Conservation (phyloP, 345 rosid genomes). For the Angophora floribunda region DNA sequence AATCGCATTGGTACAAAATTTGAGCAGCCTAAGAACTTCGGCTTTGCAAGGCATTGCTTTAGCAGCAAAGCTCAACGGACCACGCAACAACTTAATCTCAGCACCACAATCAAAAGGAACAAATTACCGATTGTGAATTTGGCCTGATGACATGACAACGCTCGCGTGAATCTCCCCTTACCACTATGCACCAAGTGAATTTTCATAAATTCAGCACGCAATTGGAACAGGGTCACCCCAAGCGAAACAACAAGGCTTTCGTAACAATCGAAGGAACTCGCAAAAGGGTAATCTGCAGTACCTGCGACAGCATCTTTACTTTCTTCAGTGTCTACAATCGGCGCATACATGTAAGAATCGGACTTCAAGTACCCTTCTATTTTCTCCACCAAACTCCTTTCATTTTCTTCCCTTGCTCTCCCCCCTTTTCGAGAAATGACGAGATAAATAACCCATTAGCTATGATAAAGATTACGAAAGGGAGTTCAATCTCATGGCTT, state of each 20-base stretch:
- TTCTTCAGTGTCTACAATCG: slow-evolving; percentile 10
- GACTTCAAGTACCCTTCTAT: slow-evolving; percentile 33
- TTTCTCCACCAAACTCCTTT: slow-evolving; percentile 4
- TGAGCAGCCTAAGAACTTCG: neutral
- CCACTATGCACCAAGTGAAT: neutral
- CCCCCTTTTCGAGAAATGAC: neutral
- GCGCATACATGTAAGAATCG: slow-evolving; percentile 32
- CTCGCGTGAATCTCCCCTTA: neutral
- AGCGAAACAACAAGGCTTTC: neutral
- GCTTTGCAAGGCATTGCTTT: neutral
- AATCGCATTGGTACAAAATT: neutral
- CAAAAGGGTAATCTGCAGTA: neutral
- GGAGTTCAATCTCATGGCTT: neutral
- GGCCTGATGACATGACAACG: neutral
- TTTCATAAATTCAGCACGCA: neutral
- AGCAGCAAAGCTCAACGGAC: neutral
- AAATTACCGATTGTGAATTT: neutral
- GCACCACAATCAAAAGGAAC: neutral
- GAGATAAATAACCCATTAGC: neutral
- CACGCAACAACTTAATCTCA: neutral
- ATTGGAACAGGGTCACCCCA: neutral
- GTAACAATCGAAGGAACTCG: neutral
- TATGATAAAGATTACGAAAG: neutral
- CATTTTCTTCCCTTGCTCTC: slow-evolving; percentile 8
- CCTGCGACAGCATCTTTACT: neutral